Base-by-base conservation (phyloP, 192 early-diverging fungal genomes). In the Coemansia sp. region DNA sequence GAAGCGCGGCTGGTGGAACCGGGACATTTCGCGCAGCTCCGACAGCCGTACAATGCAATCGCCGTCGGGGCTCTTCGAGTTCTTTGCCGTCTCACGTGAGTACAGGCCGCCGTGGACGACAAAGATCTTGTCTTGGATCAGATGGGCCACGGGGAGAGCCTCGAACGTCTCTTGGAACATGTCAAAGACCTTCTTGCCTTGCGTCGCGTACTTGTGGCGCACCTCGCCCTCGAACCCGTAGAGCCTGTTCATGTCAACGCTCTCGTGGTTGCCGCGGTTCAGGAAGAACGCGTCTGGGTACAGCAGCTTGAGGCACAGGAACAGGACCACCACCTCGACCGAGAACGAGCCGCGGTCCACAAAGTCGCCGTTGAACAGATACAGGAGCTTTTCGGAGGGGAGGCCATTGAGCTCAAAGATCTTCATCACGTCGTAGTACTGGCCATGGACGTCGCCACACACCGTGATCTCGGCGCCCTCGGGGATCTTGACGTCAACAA, bases 211-310 rank as follows among this genome's bases (percentile, higher is more conserved):
- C 85, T 99, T 99, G 74, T 90, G 88, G 67, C 90, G 93, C 57
- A 94, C 93, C 75, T 99, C 97, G 43, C 96, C 97, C 79, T 99
- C 95, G 63, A 99, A 98, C 16, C 97, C 97, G 71, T 99, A 99
- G 39, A 96, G 91, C 81, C 95, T 93, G 85, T 99, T 99, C 97
- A 99, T 98, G 72, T 94, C 91, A 63, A 94, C 91, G 0, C 95
- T 93, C 74, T 99, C 97, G 79, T 99, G 97, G 82, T 99, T 99
- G 31, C 97, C 97, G 56, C 97, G 90, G 35, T 91, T 90, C 58
- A 99, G 71, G 77, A 88, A 94, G 59, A 99, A 79, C 21, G 79
- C 68, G 15, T 92, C 77, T 16, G 97, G 97, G 66, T 95, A 95
- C 58, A 97, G 72, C 67, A 89, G 84, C 77, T 97, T 97, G 82